phyloP scores from a whole-genome alignment of 768 basidiomycete species.

The Lanmaoa rubissima region DNA sequence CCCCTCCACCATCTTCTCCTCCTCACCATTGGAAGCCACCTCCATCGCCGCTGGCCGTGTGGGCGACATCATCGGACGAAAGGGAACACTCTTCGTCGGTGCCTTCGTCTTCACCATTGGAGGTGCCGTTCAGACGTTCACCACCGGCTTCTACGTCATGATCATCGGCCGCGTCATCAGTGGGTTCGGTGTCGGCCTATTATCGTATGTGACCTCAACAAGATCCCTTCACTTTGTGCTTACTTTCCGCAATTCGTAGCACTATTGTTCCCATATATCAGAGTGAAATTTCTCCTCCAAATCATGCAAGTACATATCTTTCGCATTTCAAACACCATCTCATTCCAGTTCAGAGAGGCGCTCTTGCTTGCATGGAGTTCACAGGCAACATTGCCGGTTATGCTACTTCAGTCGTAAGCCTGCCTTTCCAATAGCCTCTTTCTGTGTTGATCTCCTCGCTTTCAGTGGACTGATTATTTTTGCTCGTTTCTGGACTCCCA shows the following conservation, averaged over 20 bases:
- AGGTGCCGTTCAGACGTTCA: constrained; percentile 82
- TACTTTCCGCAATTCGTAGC: constrained; percentile 36
- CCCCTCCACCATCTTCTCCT: not conserved
- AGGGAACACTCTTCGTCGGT: constrained; percentile 80
- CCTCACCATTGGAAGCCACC: constrained; percentile 53
- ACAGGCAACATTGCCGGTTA: constrained; percentile 93
- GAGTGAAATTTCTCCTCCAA: constrained; percentile 92
- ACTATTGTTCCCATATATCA: constrained; percentile 96
- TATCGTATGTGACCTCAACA: constrained; percentile 57
- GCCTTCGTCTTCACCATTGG: constrained; percentile 84
- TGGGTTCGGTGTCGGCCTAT: constrained; percentile 87
- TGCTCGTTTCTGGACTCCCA: constrained; percentile 86
- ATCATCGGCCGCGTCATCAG: constrained; percentile 77
- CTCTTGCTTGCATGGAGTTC: constrained; percentile 93
- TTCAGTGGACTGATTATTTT: constrained; percentile 91
- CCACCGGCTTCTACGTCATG: constrained; percentile 77
- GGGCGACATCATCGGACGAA: constrained; percentile 83
- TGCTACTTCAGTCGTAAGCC: constrained; percentile 79
- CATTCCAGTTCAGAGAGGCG: constrained; percentile 61
- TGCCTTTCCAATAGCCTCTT: not conserved
- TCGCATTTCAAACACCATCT: not conserved
- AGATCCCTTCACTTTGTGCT: not conserved
- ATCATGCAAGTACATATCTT: constrained; percentile 55
- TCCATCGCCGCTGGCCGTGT: constrained; percentile 87
- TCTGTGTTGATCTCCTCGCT: not conserved